Evolutionary conservation across 2,329 filamentous ascomycete genomes (phyloP).

Genomic region (Neodidymelliopsis sp.): DNA sequence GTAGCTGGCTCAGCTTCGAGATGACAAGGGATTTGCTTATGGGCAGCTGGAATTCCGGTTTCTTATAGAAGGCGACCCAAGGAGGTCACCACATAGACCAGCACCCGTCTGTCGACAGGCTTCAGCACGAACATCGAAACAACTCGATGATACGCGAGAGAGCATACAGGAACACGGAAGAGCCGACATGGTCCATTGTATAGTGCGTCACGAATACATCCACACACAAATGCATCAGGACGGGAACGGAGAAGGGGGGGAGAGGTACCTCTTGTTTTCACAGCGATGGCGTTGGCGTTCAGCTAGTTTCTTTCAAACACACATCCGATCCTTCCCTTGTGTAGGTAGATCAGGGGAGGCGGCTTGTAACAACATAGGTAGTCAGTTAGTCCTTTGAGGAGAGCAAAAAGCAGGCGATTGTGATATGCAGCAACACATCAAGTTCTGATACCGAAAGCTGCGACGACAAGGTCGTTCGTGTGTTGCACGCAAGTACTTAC

Average conservation of each 20-base stretch:
- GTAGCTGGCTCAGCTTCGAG: slow-evolving; percentile 97
- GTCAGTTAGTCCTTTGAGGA: no score
- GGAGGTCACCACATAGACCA: neutral
- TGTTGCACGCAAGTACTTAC: no score
- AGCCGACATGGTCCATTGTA: neutral
- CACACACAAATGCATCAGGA: neutral
- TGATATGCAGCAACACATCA: no score
- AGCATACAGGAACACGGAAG: neutral
- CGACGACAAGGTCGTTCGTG: no score
- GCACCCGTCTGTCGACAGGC: neutral
- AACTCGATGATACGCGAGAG: neutral
- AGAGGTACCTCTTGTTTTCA: slow-evolving; percentile 1
- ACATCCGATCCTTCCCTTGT: slow-evolving; percentile 9
- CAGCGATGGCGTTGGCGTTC: slow-evolving; percentile 16
- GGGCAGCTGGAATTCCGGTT: slow-evolving; percentile 42
- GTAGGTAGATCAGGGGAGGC: slow-evolving; percentile 9
- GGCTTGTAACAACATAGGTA: slow-evolving; percentile 15
- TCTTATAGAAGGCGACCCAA: slow-evolving; percentile 45
- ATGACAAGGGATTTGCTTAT: slow-evolving; percentile 87
- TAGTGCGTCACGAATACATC: neutral
- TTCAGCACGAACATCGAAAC: neutral
- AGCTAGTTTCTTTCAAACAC: slow-evolving; percentile 6
- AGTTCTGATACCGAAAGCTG: no score
- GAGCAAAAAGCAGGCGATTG: no score
- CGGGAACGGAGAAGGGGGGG: neutral